These are phyloP conservation scores for Talaromyces liani DNA, from an alignment of 495 filamentous ascomycete species.

Conservation along the genomic window DNA sequence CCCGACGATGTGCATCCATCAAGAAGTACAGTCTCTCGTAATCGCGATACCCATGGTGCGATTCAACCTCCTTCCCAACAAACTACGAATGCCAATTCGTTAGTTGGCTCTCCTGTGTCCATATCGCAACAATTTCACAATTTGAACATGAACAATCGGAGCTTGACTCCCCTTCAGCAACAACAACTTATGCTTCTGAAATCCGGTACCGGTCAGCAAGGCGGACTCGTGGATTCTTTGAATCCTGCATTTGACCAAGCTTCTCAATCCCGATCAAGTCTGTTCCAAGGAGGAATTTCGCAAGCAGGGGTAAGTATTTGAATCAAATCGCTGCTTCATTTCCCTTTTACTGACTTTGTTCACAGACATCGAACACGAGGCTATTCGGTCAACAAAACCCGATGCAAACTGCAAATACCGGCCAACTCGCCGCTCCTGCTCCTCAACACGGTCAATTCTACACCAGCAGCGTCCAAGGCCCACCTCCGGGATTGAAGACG, in stretches of 20 bases:
- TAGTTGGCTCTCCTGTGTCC: slow-evolving; percentile 38
- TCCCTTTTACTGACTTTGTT: slow-evolving; percentile 72
- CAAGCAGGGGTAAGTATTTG: slow-evolving; percentile 56
- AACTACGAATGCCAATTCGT: slow-evolving; percentile 38
- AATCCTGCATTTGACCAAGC: slow-evolving; percentile 31
- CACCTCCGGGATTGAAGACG: slow-evolving; percentile 91
- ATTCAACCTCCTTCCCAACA: slow-evolving; percentile 73
- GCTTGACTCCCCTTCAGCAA: slow-evolving; percentile 74
- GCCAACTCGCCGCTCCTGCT: slow-evolving; percentile 51
- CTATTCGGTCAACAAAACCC: slow-evolving; percentile 86
- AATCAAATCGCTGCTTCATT: slow-evolving; percentile 75
- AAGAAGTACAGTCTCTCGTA: slow-evolving; percentile 44
- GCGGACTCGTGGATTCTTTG: slow-evolving; percentile 47
- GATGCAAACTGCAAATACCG: slow-evolving; percentile 66
- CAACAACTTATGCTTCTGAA: slow-evolving; percentile 63
- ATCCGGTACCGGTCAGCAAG: slow-evolving; percentile 46
- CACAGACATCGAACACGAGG: slow-evolving; percentile 79
- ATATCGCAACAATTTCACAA: slow-evolving; percentile 46
- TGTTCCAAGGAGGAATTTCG: slow-evolving; percentile 54
- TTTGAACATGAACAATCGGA: slow-evolving; percentile 55
- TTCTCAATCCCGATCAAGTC: slow-evolving; percentile 33
- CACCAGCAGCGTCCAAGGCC: slow-evolving; percentile 67
- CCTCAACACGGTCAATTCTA: slow-evolving; percentile 44
- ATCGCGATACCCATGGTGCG: slow-evolving; percentile 44
- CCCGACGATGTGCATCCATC: slow-evolving; percentile 60